A percentile compares a stretch with the other conserved stretches of the same genome.
These are phyloP conservation scores for Eimeria tenella DNA, from an alignment of 169 alveolate genomes.

Conservation along the genomic window DNA sequence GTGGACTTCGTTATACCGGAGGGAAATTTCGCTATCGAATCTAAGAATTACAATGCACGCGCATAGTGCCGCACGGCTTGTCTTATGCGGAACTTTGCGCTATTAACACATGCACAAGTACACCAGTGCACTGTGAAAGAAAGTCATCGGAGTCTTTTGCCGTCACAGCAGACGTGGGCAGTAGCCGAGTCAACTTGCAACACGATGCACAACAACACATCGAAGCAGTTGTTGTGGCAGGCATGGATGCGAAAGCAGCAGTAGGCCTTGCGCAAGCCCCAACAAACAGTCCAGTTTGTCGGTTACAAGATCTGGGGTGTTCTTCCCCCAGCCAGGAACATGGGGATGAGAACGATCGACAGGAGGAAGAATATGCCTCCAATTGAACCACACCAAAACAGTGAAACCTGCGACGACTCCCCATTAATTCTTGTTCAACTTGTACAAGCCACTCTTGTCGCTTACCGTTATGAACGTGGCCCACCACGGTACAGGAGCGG, in stretches of 20 bases:
- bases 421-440: too few species aligned
- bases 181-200: conserved; percentile 28
- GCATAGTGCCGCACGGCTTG: background rate
- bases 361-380: conserved; percentile 77
- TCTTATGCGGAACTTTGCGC: background rate
- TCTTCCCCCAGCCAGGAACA: conserved; percentile 76
- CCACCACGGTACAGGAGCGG: conserved; percentile 80
- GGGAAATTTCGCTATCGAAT: conserved; percentile 51
- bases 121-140: conserved; percentile 61
- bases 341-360: conserved; percentile 75
- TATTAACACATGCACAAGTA: conserved; percentile 32
- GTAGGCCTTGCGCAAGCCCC: conserved; percentile 10
- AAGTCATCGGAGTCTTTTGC: conserved; percentile 39
- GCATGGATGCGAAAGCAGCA: conserved; percentile 19
- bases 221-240: background rate
- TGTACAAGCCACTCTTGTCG: background rate
- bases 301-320: conserved; percentile 65
- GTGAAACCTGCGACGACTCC: conserved; percentile 51
- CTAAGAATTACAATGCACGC: background rate
- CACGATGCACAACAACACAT: background rate
- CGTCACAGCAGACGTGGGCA: conserved; percentile 29
- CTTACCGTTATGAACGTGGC: conserved; percentile 76
- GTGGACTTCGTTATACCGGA: conserved; percentile 66
- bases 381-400: conserved; percentile 77
- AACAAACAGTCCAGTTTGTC: conserved; percentile 4